Evolutionary conservation across 352 stramenopile species (phyloP).

Genomic region (Aphanomyces stellatus): DNA sequence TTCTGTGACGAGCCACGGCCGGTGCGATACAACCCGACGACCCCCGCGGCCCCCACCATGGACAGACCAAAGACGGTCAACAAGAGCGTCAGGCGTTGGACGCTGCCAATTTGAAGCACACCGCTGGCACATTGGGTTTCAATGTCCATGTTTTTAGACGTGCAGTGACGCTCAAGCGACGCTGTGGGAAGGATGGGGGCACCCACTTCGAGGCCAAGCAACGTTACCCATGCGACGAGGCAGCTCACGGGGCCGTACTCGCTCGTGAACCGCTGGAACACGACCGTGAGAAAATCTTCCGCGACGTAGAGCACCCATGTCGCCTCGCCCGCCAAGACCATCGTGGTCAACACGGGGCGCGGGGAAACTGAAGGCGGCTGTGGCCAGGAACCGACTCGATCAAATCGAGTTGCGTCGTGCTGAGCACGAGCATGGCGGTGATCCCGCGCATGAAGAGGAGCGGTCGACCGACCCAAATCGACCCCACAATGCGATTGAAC

Average conservation of each 20-base stretch:
- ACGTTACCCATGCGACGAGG: not conserved
- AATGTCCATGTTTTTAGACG: not conserved
- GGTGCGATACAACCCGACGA: not conserved
- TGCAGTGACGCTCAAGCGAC: not conserved
- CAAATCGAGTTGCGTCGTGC: not conserved
- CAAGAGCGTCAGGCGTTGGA: not conserved
- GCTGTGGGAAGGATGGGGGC: not conserved
- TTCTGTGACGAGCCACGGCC: not conserved
- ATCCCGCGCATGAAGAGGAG: not conserved
- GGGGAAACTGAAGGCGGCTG: not conserved
- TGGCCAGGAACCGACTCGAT: not conserved
- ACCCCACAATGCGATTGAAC: slow-evolving; percentile 8
- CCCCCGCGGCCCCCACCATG: not conserved
- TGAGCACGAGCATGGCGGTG: not conserved
- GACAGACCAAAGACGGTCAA: not conserved
- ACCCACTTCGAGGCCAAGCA: not conserved
- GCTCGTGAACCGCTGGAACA: not conserved
- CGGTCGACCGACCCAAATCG: not conserved
- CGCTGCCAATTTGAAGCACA: not conserved
- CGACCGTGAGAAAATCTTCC: not conserved
- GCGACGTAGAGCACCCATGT: not conserved
- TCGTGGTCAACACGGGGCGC: not conserved
- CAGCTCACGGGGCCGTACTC: not conserved
- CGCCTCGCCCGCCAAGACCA: not conserved
- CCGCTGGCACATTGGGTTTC: not conserved